These are phyloP conservation scores for Nakaseomyces delphensis DNA, from an alignment of 1,139 yeast species.

Conservation along the genomic window DNA sequence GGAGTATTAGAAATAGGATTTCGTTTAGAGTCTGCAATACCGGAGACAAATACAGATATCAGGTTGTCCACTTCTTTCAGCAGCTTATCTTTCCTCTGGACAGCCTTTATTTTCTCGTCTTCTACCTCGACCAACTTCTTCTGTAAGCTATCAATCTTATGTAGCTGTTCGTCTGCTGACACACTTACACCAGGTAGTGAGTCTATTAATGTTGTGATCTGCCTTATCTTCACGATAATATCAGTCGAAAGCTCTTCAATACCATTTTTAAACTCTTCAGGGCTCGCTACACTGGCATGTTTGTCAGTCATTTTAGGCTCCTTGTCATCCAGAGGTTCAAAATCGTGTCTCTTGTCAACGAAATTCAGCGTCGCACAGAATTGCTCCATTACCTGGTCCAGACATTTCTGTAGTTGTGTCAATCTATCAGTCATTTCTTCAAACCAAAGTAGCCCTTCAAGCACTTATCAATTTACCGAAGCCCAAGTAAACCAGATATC, in stretches of 20 bases:
- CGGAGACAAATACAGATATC: constrained; percentile 36
- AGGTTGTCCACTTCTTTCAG: constrained; percentile 59
- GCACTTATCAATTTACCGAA: no score
- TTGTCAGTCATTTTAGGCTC: constrained; percentile 50
- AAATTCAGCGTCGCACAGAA: constrained; percentile 85
- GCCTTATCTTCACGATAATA: constrained; percentile 75
- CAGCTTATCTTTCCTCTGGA: constrained; percentile 57
- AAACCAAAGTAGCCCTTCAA: not conserved
- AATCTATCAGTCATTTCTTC: constrained; percentile 56
- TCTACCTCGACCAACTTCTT: constrained; percentile 57
- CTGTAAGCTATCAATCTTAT: constrained; percentile 55
- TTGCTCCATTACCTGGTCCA: constrained; percentile 87
- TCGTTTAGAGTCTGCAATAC: constrained; percentile 24
- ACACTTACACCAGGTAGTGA: constrained; percentile 91
- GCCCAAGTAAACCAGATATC: no score
- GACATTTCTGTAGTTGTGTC: constrained; percentile 84
- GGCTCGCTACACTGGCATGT: constrained; percentile 33
- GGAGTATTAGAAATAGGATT: not conserved
- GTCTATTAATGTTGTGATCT: constrained; percentile 76
- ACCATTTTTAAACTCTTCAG: constrained; percentile 48
- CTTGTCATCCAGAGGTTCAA: constrained; percentile 37
- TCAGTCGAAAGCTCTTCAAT: constrained; percentile 73
- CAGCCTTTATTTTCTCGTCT: constrained; percentile 46
- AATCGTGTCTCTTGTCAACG: constrained; percentile 65
- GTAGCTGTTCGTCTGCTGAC: constrained; percentile 64